Evolutionary conservation across 2,329 filamentous ascomycete genomes (phyloP).

Genomic region (Fusarium sp.): DNA sequence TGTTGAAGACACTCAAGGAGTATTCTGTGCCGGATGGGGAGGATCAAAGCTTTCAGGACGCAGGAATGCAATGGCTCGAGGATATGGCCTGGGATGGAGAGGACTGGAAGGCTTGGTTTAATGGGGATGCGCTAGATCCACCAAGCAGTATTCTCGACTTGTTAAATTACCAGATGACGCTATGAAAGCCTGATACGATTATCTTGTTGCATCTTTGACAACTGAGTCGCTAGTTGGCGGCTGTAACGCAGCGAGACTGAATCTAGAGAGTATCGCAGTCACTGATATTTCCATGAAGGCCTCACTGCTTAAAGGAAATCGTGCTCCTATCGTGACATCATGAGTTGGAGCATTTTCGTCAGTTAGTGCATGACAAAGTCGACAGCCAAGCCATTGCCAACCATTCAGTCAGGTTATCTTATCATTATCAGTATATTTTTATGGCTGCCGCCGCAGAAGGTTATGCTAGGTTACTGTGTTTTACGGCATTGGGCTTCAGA

Average conservation of each 20-base stretch:
- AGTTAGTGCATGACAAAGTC: too few species aligned
- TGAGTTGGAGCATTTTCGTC: too few species aligned
- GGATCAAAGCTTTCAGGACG: neutral
- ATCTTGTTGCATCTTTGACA: neutral
- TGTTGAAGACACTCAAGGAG: neutral
- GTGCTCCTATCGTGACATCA: too few species aligned
- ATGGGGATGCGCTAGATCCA: neutral
- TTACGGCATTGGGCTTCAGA: too few species aligned
- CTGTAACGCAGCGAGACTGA: neutral
- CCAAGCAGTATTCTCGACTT: neutral
- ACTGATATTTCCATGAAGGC: neutral
- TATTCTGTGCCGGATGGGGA: neutral
- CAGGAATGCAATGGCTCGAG: neutral
- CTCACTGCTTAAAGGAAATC: too few species aligned
- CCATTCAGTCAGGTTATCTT: too few species aligned
- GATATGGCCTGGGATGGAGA: neutral
- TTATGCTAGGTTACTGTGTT: too few species aligned
- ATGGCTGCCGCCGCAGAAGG: too few species aligned
- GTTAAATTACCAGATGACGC: neutral
- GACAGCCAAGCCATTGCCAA: too few species aligned
- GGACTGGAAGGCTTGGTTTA: neutral
- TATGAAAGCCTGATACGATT: neutral
- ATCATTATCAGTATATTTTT: too few species aligned
- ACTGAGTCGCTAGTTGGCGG: neutral
- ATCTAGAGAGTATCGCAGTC: neutral